Evolutionary conservation across 1,284 basidiomycete genomes (phyloP), one percentile per base, ranked within the genome.

Genomic region (Porphyrellus sp.): DNA sequence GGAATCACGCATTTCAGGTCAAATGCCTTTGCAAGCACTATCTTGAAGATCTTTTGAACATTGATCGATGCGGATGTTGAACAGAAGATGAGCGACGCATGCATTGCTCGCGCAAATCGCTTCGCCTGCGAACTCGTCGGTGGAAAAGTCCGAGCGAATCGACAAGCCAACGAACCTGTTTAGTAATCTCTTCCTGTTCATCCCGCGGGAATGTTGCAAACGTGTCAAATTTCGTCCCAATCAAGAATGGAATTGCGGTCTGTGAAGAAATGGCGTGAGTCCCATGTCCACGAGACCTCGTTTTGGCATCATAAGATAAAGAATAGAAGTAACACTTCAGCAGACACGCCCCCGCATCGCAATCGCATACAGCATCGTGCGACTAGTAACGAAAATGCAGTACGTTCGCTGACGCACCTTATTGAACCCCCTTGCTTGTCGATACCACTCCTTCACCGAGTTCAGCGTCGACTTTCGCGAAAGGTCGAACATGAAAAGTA

Each of bases 41-140:
- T 94, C 78, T 98, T 97, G 85, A 98, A 98, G 63, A 98, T 98
- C 80, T 98, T 97, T 79, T 98, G 96, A 49, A 99, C 95, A 71
- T 99, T 98, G 77, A 98, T 97, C 54, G 93, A 93, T 61, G 95
- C 93, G 35, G 91, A 92, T 37, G 96, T 98, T 40, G 94, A 98
- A 74, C 94, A 98, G 74, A 98, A 99, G 72, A 98, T 96, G 63
- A 99, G 77, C 9, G 94, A 96, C 9, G 96, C 94, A 67, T 97
- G 94, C 96, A 98, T 99, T 43, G 96, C 96, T 69, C 93, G 89
- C 51, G 93, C 91, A 73, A 98, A 99, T 59, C 95, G 85, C 70
- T 95, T 93, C 35, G 94, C 93, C 88, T 92, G 62, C 30, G 43
- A 46, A 49, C 55, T 35, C n/a, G 56, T 62, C 27, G 48, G 54